phyloP scores from a whole-genome alignment of 23 red algal species.

The Gracilaria caudata region DNA sequence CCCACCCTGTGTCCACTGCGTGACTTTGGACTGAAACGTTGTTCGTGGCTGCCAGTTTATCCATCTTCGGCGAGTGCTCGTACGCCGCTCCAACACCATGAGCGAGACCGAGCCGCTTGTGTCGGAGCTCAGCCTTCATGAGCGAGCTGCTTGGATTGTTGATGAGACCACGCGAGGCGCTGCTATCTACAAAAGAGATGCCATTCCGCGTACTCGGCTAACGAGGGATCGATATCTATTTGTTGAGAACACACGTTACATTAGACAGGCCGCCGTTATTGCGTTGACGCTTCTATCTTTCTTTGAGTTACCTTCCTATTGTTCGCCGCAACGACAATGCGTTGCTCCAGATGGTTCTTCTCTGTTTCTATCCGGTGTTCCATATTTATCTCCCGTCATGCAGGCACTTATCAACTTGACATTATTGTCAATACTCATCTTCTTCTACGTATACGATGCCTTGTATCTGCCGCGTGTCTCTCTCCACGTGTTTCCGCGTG shows the following conservation, averaged over 20 bases:
- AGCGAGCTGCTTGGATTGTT: slow-evolving; percentile 76
- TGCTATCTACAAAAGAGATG: slow-evolving; percentile 9
- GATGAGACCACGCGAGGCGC: slow-evolving; percentile 74
- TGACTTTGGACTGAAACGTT: not conserved
- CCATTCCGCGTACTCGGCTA: slow-evolving; percentile 36
- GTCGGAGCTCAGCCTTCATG: slow-evolving; percentile 30
- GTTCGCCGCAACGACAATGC: slow-evolving; percentile 35
- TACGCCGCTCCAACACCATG: not conserved
- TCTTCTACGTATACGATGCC: slow-evolving; percentile 44
- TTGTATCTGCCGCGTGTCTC: slow-evolving; percentile 20
- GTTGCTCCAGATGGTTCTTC: slow-evolving; percentile 37
- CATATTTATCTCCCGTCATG: slow-evolving; percentile 27
- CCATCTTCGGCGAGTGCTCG: not conserved
- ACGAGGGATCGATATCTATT: slow-evolving; percentile 54
- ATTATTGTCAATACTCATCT: slow-evolving; percentile 53
- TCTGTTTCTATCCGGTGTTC: slow-evolving; percentile 61
- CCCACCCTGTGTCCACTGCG: not conserved
- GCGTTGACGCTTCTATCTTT: slow-evolving; percentile 64
- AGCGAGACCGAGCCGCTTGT: slow-evolving; percentile 30
- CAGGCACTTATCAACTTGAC: slow-evolving; percentile 15
- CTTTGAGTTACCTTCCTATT: slow-evolving; percentile 73
- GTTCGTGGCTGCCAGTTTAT: not conserved
- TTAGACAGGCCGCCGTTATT: slow-evolving; percentile 39
- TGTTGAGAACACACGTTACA: slow-evolving; percentile 39
- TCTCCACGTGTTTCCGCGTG: slow-evolving; percentile 26